Evolutionary conservation across 257 asterid species (phyloP).

Genomic region (Lavandula angustifolia): DNA sequence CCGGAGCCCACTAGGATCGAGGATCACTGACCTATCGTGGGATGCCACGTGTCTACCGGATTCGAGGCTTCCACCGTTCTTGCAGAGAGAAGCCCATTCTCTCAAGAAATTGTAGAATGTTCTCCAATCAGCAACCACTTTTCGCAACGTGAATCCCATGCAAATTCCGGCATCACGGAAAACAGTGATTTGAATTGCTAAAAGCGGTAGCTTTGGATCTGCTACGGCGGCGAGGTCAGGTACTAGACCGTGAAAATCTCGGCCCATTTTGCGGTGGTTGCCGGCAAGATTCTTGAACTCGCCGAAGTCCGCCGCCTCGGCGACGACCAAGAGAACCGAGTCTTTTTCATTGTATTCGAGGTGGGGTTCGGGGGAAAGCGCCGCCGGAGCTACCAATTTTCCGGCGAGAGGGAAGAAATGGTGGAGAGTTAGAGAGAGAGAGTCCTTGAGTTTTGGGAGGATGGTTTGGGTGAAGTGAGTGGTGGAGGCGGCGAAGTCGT

Average conservation of each 20-base stretch:
- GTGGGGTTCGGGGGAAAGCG: slow-evolving; percentile 23
- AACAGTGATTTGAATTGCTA: slow-evolving; percentile 48
- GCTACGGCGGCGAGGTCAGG: slow-evolving; percentile 31
- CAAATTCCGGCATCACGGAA: slow-evolving; percentile 50
- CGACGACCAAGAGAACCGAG: slow-evolving; percentile 36
- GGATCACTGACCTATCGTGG: slow-evolving; percentile 42
- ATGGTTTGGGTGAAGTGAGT: slow-evolving; percentile 32
- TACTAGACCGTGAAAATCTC: slow-evolving; percentile 32
- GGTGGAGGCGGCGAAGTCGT: slow-evolving; percentile 32
- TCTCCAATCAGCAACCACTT: slow-evolving; percentile 58
- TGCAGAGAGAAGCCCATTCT: slow-evolving; percentile 38
- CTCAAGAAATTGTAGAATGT: slow-evolving; percentile 54
- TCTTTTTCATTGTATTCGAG: slow-evolving; percentile 35
- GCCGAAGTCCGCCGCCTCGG: slow-evolving; percentile 31
- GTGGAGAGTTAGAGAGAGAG: slow-evolving; percentile 46
- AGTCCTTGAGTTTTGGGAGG: slow-evolving; percentile 38
- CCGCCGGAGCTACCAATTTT: slow-evolving; percentile 35
- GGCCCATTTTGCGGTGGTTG: slow-evolving; percentile 29
- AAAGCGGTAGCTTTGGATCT: slow-evolving; percentile 31
- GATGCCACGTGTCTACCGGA: slow-evolving; percentile 28
- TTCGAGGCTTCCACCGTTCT: neutral
- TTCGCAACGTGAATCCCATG: slow-evolving; percentile 51
- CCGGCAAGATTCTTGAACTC: slow-evolving; percentile 38
- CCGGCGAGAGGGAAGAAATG: slow-evolving; percentile 53
- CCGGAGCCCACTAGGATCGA: slow-evolving; percentile 34